Percentiles rank a stretch among this genome's conserved stretches.
These are phyloP conservation scores for Pythium folliculosum DNA, from an alignment of 352 stramenopile genomes.

Conservation along the genomic window DNA sequence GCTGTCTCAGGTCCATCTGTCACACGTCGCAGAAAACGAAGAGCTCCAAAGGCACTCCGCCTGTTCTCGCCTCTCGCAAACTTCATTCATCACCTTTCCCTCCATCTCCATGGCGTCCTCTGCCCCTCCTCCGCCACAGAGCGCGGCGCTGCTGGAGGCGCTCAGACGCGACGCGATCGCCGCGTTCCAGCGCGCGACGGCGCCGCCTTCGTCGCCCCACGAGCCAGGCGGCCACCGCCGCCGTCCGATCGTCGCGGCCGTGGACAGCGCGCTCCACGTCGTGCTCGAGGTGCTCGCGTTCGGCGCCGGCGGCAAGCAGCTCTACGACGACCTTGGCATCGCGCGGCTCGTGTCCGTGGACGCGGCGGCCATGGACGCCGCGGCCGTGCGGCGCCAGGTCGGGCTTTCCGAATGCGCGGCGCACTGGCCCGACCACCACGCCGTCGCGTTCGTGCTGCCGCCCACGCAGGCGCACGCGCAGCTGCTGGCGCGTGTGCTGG, in stretches of 20 bases:
- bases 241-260: constrained; percentile 37
- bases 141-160: constrained; percentile 40
- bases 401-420: constrained; percentile 18
- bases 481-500: constrained; percentile 36
- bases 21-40: not conserved
- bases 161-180: constrained; percentile 56
- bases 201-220: not conserved
- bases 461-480: constrained; percentile 52
- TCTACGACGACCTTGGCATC: constrained; percentile 60
- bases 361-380: constrained; percentile 31
- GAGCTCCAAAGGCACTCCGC: no score
- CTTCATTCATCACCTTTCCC: no score
- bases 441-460: constrained; percentile 58
- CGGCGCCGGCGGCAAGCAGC: constrained; percentile 61
- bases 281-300: constrained; percentile 72
- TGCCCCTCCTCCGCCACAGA: not conserved
- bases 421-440: constrained; percentile 27
- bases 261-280: constrained; percentile 55
- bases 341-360: constrained; percentile 52
- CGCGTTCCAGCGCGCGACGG: constrained; percentile 38
- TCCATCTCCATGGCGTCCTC: not conserved
- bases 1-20: not conserved
- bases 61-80: no score
- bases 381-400: constrained; percentile 41
- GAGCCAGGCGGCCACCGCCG: not conserved